Percentiles rank a stretch among this genome's conserved stretches.
Evolutionary conservation across 2,329 filamentous ascomycete genomes (phyloP).

Genomic region (Aspergillus versicolor): DNA sequence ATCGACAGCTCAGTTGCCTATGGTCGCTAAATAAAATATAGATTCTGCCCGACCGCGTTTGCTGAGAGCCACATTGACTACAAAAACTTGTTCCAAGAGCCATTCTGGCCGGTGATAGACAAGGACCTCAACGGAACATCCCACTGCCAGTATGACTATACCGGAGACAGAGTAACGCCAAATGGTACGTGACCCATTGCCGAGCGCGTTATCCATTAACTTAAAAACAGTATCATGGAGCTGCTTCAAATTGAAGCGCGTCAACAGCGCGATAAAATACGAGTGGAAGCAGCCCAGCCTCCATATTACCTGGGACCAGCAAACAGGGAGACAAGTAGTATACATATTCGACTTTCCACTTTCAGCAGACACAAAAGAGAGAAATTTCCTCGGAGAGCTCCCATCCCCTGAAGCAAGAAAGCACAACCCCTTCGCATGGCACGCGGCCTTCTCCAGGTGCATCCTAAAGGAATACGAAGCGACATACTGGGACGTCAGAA

Average conservation of each 20-base stretch:
- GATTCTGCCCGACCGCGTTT: too few relatives aligned
- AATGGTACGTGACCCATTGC: not conserved
- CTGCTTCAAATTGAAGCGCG: conserved; percentile 26
- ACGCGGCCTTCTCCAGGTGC: conserved; percentile 22
- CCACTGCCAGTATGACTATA: conserved; percentile 13
- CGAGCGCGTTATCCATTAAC: too few relatives aligned
- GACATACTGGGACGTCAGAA: conserved; percentile 28
- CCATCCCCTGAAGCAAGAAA: not conserved
- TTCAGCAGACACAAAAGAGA: not conserved
- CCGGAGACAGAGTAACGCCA: not conserved
- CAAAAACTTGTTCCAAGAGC: not conserved
- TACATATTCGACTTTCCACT: conserved; percentile 14
- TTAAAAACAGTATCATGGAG: conserved; percentile 15
- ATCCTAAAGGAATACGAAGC: conserved; percentile 23
- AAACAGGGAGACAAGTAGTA: conserved; percentile 7
- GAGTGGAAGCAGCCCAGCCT: conserved; percentile 19
- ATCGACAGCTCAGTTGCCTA: too few relatives aligned
- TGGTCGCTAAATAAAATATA: too few relatives aligned
- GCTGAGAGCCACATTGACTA: not conserved
- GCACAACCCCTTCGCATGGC: conserved; percentile 23
- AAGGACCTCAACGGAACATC: conserved; percentile 19
- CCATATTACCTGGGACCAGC: conserved; percentile 19
- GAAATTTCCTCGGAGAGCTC: not conserved
- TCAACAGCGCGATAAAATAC: not conserved
- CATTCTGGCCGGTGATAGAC: conserved; percentile 11